These are phyloP conservation scores for Rhododendron molle DNA, from an alignment of 148 eudicot genomes.

Conservation along the genomic window DNA sequence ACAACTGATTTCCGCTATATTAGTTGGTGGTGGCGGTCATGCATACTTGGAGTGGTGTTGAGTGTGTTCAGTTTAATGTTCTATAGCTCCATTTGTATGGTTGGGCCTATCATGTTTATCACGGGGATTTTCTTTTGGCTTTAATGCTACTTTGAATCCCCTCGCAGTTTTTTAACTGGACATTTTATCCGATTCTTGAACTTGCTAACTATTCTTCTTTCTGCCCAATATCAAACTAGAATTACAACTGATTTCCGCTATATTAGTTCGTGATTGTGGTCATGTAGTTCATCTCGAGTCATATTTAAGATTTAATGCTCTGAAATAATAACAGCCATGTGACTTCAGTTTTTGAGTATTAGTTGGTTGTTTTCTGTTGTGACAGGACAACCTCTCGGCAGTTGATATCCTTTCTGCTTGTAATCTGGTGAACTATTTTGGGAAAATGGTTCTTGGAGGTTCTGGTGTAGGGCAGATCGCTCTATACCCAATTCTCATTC, in stretches of 20 bases:
- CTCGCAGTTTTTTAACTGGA: not conserved
- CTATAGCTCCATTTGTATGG: not conserved
- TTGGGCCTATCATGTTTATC: not conserved
- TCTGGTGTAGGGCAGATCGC: constrained; percentile 98
- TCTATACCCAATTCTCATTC: constrained; percentile 80
- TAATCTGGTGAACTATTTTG: constrained; percentile 97
- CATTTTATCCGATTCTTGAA: not conserved
- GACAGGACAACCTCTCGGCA: constrained; percentile 97
- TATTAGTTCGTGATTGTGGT: not conserved
- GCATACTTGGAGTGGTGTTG: constrained; percentile 74
- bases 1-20: not conserved
- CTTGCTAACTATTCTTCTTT: not conserved
- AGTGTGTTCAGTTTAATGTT: not conserved
- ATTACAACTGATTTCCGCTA: not conserved
- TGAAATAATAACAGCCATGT: not conserved
- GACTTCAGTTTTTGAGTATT: not conserved
- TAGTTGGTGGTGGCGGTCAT: not conserved
- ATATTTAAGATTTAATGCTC: not conserved
- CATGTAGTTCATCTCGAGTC: not conserved
- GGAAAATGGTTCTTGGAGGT: constrained; percentile 95
- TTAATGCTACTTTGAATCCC: not conserved
- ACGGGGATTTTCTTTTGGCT: not conserved
- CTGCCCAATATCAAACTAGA: not conserved
- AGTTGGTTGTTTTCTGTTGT: constrained; percentile 4
- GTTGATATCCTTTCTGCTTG: constrained; percentile 97